These are phyloP conservation scores for Glomus cerebriforme DNA, from an alignment of 192 early-diverging fungal species.

Conservation along the genomic window DNA sequence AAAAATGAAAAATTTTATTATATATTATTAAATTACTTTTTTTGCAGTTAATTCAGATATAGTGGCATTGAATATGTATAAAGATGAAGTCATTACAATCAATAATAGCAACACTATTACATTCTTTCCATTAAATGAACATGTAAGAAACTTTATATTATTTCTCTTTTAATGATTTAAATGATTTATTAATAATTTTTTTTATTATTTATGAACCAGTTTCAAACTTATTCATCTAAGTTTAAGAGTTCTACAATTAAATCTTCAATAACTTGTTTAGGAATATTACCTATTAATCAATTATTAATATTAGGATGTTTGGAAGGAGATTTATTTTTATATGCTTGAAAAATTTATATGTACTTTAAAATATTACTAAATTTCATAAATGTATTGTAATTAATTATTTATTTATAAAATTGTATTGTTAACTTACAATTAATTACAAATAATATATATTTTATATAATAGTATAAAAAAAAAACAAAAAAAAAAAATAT, in stretches of 20 bases:
- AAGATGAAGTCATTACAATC: constrained; percentile 61
- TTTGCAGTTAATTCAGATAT: constrained; percentile 44
- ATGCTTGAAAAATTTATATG: constrained; percentile 48
- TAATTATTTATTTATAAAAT: too few relatives aligned
- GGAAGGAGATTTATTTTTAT: constrained; percentile 61
- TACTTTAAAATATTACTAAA: too few relatives aligned
- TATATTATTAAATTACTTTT: neutral
- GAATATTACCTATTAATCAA: constrained; percentile 58
- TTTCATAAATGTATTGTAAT: too few relatives aligned
- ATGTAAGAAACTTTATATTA: constrained; percentile 42
- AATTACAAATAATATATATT: too few relatives aligned
- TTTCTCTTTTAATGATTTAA: neutral
- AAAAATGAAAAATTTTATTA: neutral
- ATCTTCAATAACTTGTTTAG: constrained; percentile 54
- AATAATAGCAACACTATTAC: constrained; percentile 60
- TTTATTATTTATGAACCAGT: constrained; percentile 36
- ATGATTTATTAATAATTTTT: neutral
- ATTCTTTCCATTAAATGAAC: constrained; percentile 61
- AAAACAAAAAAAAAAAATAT: too few relatives aligned
- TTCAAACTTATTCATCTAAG: constrained; percentile 58
- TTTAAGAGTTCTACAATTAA: constrained; percentile 59
- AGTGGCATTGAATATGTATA: constrained; percentile 58
- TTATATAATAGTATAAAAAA: too few relatives aligned
- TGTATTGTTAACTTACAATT: too few relatives aligned
- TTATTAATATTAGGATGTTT: constrained; percentile 56